A percentile compares a stretch with the other conserved stretches of the same genome.
Evolutionary conservation across 2,329 filamentous ascomycete species (phyloP).

Genomic region (Pezicula radicicola): DNA sequence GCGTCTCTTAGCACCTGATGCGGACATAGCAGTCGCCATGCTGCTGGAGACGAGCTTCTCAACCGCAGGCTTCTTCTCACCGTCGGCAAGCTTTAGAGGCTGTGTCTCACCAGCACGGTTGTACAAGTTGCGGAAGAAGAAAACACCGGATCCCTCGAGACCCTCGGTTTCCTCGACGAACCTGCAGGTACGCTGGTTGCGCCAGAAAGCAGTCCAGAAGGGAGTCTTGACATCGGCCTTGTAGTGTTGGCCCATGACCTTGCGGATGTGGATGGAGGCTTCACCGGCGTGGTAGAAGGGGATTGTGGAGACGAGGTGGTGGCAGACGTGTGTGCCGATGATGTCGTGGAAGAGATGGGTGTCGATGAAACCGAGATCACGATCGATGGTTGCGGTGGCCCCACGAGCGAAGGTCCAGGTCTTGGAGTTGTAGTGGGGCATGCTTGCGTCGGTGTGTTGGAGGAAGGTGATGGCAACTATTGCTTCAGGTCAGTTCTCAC

Average conservation of each 20-base stretch:
- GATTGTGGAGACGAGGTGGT: conserved; percentile 60
- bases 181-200: conserved; percentile 28
- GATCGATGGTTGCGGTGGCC: conserved; percentile 60
- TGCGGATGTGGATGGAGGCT: conserved; percentile 54
- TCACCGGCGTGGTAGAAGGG: conserved; percentile 60
- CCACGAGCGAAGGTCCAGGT: conserved; percentile 62
- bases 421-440: conserved; percentile 56
- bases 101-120: conserved; percentile 21
- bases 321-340: conserved; percentile 61
- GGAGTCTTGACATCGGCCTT: conserved; percentile 35
- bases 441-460: conserved; percentile 60
- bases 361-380: conserved; percentile 62
- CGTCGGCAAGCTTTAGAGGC: conserved; percentile 13
- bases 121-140: conserved; percentile 28
- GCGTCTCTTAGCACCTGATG: conserved; percentile 21
- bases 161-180: conserved; percentile 32
- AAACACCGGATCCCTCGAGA: conserved; percentile 28
- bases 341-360: conserved; percentile 65
- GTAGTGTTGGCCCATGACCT: conserved; percentile 54
- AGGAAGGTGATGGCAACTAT: conserved; percentile 72
- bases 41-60: conserved; percentile 13
- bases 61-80: conserved; percentile 2
- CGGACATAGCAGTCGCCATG: conserved; percentile 24
- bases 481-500: not conserved
- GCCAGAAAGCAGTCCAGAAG: conserved; percentile 32